Percentiles rank a stretch among this genome's conserved stretches.
phyloP scores from a whole-genome alignment of 2,329 filamentous ascomycete genomes.

The Pseudogymnoascus sp. region DNA sequence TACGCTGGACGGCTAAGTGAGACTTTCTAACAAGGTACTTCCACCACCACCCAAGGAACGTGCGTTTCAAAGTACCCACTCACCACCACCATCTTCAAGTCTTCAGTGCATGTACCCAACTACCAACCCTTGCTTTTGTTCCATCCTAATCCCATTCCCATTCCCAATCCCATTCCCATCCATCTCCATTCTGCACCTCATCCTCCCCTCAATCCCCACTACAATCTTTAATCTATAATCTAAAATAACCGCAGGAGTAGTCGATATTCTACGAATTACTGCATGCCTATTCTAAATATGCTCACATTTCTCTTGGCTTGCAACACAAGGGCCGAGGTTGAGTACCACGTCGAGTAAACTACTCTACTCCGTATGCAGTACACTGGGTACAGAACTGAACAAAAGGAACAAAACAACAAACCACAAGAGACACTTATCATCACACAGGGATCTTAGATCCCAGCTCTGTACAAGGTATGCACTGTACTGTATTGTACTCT shows the following conservation, averaged over 20 bases:
- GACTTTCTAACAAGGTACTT: background rate
- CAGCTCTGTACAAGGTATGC: background rate
- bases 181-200: background rate
- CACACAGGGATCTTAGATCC: background rate
- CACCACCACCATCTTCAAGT: background rate
- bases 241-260: background rate
- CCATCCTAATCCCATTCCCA: background rate
- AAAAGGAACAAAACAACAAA: background rate
- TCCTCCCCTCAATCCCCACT: background rate
- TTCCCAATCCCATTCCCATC: background rate
- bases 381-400: background rate
- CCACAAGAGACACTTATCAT: background rate
- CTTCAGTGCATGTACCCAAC: background rate
- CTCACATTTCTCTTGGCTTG: background rate
- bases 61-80: background rate
- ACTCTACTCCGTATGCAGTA: background rate
- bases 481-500: background rate
- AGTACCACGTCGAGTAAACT: background rate
- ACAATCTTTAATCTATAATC: background rate
- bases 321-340: background rate
- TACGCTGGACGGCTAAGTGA: background rate
- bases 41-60: background rate
- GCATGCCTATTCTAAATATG: background rate
- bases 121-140: background rate
- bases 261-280: background rate